phyloP scores from a whole-genome alignment of 2,329 filamentous ascomycete species.

The Fusarium humuli region DNA sequence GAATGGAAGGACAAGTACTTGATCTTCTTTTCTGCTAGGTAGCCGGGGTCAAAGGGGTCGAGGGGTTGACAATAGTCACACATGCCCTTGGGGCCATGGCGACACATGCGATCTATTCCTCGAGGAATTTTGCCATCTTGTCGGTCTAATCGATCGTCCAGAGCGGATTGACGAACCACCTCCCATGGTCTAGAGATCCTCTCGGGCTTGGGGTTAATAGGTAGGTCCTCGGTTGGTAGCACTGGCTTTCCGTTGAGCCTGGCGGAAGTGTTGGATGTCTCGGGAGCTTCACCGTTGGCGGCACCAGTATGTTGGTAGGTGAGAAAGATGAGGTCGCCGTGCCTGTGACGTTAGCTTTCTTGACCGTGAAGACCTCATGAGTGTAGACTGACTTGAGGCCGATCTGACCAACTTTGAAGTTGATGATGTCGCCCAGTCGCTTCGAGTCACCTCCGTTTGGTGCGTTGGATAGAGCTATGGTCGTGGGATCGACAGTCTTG shows the following conservation, averaged over 20 bases:
- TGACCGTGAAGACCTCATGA: neutral
- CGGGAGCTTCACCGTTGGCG: conserved; percentile 46
- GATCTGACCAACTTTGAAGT: conserved; percentile 67
- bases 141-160: conserved; percentile 89
- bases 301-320: conserved; percentile 74
- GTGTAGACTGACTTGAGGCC: conserved; percentile 64
- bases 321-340: conserved; percentile 92
- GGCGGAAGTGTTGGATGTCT: conserved; percentile 63
- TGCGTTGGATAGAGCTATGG: conserved; percentile 71
- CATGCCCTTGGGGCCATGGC: conserved; percentile 97
- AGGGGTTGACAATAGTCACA: conserved; percentile 99
- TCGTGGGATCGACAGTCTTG: conserved; percentile 68
- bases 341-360: conserved; percentile 55
- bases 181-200: conserved; percentile 74
- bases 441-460: conserved; percentile 70
- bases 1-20: conserved; percentile 98
- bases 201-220: conserved; percentile 77
- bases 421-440: conserved; percentile 67
- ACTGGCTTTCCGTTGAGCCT: conserved; percentile 84
- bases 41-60: conserved; percentile 91
- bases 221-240: conserved; percentile 73
- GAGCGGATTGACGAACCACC: conserved; percentile 83
- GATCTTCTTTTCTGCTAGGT: conserved; percentile 95
- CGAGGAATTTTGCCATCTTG: conserved; percentile 89
- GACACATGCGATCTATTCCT: conserved; percentile 88